These are phyloP conservation scores for Lactifluus echinatus DNA, from an alignment of 768 basidiomycete species.

Conservation along the genomic window DNA sequence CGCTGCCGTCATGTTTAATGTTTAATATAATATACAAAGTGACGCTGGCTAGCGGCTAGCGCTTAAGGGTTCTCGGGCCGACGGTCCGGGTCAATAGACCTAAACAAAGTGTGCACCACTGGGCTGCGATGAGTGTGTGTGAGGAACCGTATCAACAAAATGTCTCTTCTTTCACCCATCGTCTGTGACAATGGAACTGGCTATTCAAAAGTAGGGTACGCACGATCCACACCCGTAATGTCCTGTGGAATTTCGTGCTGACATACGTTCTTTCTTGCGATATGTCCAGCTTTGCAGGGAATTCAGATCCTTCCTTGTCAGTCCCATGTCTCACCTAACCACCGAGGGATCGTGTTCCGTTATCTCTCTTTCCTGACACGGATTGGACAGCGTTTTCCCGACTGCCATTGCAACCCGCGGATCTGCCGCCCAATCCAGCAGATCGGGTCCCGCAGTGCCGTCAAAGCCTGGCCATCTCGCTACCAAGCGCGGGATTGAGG, in stretches of 20 bases:
- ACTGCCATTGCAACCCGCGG: constrained; percentile 93
- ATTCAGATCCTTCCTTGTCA: constrained; percentile 97
- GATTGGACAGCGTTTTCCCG: constrained; percentile 78
- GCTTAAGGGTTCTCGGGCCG: no score
- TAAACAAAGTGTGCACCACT: constrained; percentile 7
- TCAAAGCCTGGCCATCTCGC: constrained; percentile 87
- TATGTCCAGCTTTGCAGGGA: constrained; percentile 78
- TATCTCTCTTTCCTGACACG: not conserved
- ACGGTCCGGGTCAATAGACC: constrained; percentile 9
- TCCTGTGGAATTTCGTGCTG: not conserved
- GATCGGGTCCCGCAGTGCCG: constrained; percentile 71
- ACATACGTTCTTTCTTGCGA: not conserved
- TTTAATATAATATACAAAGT: no score
- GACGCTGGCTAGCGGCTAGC: no score
- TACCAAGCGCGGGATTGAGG: constrained; percentile 94
- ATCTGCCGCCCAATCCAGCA: constrained; percentile 46
- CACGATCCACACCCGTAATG: constrained; percentile 2
- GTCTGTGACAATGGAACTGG: constrained; percentile 98
- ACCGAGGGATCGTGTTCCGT: not conserved
- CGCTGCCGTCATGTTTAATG: no score
- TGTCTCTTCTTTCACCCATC: constrained; percentile 87
- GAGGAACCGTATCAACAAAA: constrained; percentile 26
- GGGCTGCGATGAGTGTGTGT: not conserved
- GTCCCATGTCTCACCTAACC: constrained; percentile 30
- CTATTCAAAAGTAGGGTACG: constrained; percentile 93